Conservation (phyloP, 352 stramenopile species). For the Aphanomyces stellatus region DNA sequence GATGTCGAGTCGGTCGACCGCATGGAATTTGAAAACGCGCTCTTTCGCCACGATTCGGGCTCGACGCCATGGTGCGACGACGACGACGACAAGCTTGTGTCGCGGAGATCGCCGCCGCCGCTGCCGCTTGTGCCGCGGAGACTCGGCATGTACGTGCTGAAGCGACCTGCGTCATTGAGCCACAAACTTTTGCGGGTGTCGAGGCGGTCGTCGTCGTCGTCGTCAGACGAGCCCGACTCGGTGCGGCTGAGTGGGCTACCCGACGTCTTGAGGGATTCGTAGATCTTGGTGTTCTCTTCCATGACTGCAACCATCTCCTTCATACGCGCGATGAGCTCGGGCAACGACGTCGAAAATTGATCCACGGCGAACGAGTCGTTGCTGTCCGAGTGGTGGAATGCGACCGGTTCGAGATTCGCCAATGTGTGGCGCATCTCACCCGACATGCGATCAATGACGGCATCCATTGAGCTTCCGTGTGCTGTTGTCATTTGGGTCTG, state of each 20-base stretch:
- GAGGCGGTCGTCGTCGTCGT: neutral
- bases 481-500: too few species aligned
- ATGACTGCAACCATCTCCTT: conserved; percentile 52
- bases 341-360: conserved; percentile 49
- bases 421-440: conserved; percentile 14
- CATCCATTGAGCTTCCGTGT: too few species aligned
- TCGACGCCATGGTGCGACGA: conserved; percentile 20
- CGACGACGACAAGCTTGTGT: too few species aligned
- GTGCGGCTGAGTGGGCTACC: neutral
- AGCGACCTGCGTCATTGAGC: conserved; percentile 6
- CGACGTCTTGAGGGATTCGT: conserved; percentile 29
- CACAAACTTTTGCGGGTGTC: conserved; percentile 8
- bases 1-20: neutral
- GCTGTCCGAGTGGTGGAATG: conserved; percentile 18
- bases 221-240: neutral
- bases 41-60: neutral
- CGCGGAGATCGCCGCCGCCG: too few species aligned
- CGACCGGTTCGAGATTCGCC: neutral
- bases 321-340: conserved; percentile 53
- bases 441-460: neutral
- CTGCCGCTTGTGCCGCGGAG: too few species aligned
- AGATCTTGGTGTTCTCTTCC: conserved; percentile 61
- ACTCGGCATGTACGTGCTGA: conserved; percentile 29
- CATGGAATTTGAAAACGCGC: neutral
- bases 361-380: conserved; percentile 27